Base-by-base conservation (phyloP, 148 eudicot genomes). In the Salicornia ramosissima region DNA sequence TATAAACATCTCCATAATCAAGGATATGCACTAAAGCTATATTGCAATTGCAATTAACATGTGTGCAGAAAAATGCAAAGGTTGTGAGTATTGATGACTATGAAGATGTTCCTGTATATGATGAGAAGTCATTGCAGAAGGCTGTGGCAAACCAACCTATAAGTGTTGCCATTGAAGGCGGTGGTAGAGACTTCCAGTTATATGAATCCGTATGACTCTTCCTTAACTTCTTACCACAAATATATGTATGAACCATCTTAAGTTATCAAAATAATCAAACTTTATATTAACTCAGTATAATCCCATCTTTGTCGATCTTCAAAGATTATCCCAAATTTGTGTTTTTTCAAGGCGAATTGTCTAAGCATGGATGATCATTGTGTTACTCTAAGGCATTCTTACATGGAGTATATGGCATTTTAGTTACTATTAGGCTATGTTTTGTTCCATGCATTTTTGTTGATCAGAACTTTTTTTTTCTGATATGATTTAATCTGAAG, bases 91-190 rank as follows among this genome's bases (percentile, higher is more conserved):
- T 91, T 10, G 94, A 91, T 61, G 62, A 57, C 42, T 88, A 88
- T 34, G 97, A 91, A 75, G 91, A 86, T 75, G 94, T 88, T 52
- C 89, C 97, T 54, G 55, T 8, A 16, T 31, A 90, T 36, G 78
- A 82, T 21, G 97, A 91, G 72, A 69, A 71, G 75, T 72, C 94
- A 0, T 69, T 91, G 76, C 79, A 79, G 68, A 88, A 86, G 65
- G 97, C 97, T 2, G 87, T 85, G 36, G 87, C 94, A 11, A 79
- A 67, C 64, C 96, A 90, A 74, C 90, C 90, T 6, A 54, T 90
- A 12, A 80, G 84, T 29, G 84, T 90, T 71, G 87, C 93, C 72
- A 85, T 91, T 71, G 97, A 91, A 82, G 97, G 73, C 3, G 79
- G 84, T 74, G 89, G 97, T 74, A 75, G 81, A 71, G 89, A 82